Percentiles rank a stretch among this genome's conserved stretches.
phyloP scores from a whole-genome alignment of 2,329 filamentous ascomycete genomes.

The Decorospora gaudefroyi region DNA sequence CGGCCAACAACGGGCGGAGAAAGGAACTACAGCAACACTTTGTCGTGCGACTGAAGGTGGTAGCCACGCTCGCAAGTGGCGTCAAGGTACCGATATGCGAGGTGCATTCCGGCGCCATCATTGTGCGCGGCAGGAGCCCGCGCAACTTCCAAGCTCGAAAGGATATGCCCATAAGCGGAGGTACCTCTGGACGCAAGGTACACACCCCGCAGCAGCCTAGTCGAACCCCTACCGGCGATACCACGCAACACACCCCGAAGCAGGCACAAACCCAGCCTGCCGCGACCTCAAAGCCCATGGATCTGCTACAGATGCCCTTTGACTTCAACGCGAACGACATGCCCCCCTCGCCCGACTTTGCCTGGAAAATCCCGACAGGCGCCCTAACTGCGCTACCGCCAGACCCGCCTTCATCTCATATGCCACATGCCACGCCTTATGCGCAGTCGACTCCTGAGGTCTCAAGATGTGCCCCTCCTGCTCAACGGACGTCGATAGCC shows the following conservation, averaged over 20 bases:
- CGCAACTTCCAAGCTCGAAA: constrained; percentile 94
- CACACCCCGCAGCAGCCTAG: constrained; percentile 44
- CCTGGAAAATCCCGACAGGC: constrained; percentile 51
- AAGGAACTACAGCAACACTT: constrained; percentile 98
- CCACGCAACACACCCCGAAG: constrained; percentile 36
- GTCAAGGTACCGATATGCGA: constrained; percentile 80
- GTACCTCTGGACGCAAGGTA: constrained; percentile 73
- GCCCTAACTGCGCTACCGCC: constrained; percentile 52
- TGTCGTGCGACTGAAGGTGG: constrained; percentile 81
- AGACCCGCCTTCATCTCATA: constrained; percentile 44
- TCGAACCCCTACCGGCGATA: constrained; percentile 46
- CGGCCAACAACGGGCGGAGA: constrained; percentile 90
- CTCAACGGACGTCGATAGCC: constrained; percentile 49
- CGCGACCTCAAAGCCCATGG: constrained; percentile 38
- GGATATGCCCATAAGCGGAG: constrained; percentile 84
- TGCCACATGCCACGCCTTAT: constrained; percentile 49
- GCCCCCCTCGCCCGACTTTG: constrained; percentile 49
- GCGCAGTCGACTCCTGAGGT: constrained; percentile 60
- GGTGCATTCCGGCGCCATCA: constrained; percentile 84
- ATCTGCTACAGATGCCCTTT: constrained; percentile 49
- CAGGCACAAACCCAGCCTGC: constrained; percentile 31
- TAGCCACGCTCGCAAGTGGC: constrained; percentile 83
- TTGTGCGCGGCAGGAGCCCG: constrained; percentile 89
- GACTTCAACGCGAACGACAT: constrained; percentile 50
- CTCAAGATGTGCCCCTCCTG: constrained; percentile 46